phyloP scores from a whole-genome alignment of 1,284 basidiomycete genomes.

The Marasmius tenuissimus region DNA sequence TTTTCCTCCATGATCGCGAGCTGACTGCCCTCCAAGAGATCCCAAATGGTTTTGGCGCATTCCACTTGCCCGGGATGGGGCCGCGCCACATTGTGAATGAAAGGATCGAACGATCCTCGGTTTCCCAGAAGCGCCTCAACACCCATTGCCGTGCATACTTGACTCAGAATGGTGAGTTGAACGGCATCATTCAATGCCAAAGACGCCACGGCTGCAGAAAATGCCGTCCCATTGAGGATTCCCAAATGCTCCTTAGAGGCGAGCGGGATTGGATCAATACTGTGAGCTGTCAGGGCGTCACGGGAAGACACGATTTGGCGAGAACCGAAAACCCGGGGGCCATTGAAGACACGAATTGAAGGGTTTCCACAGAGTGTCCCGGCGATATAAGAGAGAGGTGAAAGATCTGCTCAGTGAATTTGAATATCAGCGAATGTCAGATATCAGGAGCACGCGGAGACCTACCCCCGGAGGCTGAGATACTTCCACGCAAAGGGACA shows the following conservation, averaged over 20 bases:
- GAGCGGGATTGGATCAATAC: constrained; percentile 68
- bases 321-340: constrained; percentile 48
- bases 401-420: constrained; percentile 49
- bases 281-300: constrained; percentile 67
- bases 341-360: constrained; percentile 74
- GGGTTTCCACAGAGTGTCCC: constrained; percentile 78
- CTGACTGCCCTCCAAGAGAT: constrained; percentile 69
- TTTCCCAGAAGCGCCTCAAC: constrained; percentile 79
- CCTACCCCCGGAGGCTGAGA: constrained; percentile 80
- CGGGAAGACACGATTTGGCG: constrained; percentile 59
- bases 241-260: constrained; percentile 83
- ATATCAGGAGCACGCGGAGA: constrained; percentile 2
- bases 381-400: constrained; percentile 84
- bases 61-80: constrained; percentile 90
- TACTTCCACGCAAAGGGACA: constrained; percentile 82
- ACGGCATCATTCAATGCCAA: constrained; percentile 73
- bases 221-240: constrained; percentile 83
- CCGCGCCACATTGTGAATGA: constrained; percentile 76
- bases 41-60: constrained; percentile 66
- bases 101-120: constrained; percentile 74
- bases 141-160: constrained; percentile 83
- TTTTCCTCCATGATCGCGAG: constrained; percentile 67
- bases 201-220: constrained; percentile 66
- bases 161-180: constrained; percentile 68
- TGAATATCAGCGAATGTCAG: constrained; percentile 13